Base-by-base conservation (phyloP, 805 yeast species). In the Peterozyma toletana region DNA sequence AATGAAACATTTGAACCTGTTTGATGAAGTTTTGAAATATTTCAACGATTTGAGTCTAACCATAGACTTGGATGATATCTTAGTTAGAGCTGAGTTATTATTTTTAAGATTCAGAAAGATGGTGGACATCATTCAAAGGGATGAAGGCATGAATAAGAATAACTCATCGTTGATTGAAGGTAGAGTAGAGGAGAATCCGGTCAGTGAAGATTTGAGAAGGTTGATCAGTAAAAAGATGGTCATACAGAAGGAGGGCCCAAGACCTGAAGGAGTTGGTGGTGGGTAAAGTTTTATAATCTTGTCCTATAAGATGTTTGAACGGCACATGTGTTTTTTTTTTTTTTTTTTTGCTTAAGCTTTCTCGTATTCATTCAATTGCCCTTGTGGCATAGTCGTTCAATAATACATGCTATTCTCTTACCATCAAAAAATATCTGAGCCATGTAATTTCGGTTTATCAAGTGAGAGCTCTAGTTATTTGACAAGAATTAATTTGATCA, bases 11-110 rank as follows among this genome's bases (percentile, higher is more conserved):
- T 68, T 93, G 47, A 68, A 68, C 30, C 79, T 81, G 48, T 91
- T 93, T 64, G 98, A 93, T 58, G 96, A 91, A 59, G 90, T 93
- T 21, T 73, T 93, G 55, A 88, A 86, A 65, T 93, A 85, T 59
- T 85, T 91, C 78, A 93, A 93, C 63, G 97, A 91, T 54, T 71
- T 93, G 47, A 80, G 87, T 40, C 83, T 83, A 69, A 74, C 80
- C 2, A 68, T 88, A 67, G 80, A 86, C 45, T 66, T 89, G 53
- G 78, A 84, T 39, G 95, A 86, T 51, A 66, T 89, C 37, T 70
- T 91, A 42, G 78, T 86, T n/a, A 71, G 96, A 36, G 82, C 95
- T 4, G 98, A 93, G 57, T 68, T 87, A 30, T 66, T 91, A 33
- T 93, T 89, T 56, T 70, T 86, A 50, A 77, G 85, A 50, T 93